Evolutionary conservation across 2,329 filamentous ascomycete species (phyloP).

Genomic region (Cordyceps fumosorosea): DNA sequence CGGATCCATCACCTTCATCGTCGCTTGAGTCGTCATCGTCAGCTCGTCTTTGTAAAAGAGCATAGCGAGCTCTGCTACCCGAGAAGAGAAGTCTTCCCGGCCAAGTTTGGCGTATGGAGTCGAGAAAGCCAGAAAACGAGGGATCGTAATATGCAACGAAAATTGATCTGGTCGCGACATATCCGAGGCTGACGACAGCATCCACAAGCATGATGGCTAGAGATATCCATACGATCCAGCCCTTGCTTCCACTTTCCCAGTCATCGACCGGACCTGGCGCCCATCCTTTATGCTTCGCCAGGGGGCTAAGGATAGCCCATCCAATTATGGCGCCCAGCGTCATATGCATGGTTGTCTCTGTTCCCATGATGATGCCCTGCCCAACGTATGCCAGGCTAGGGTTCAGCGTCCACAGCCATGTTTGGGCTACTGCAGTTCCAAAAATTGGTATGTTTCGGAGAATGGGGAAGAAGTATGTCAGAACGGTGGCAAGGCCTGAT

Average conservation of each 20-base stretch:
- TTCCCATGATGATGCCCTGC: conserved; percentile 98
- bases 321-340: conserved; percentile 80
- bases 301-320: conserved; percentile 83
- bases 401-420: conserved; percentile 94
- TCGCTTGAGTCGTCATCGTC: conserved; percentile 19
- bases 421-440: conserved; percentile 62
- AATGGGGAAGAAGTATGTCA: conserved; percentile 84
- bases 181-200: conserved; percentile 78
- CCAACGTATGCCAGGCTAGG: conserved; percentile 96
- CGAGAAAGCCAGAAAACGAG: neutral
- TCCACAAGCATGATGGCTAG: conserved; percentile 96
- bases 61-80: conserved; percentile 11
- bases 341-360: conserved; percentile 93
- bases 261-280: conserved; percentile 79
- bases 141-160: conserved; percentile 16
- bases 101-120: neutral
- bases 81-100: neutral
- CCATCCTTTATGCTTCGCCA: conserved; percentile 83
- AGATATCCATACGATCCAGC: conserved; percentile 97
- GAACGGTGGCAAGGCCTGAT: conserved; percentile 64
- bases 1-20: conserved; percentile 12
- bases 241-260: conserved; percentile 91
- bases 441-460: conserved; percentile 84
- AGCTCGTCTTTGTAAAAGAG: conserved; percentile 15
- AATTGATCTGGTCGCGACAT: conserved; percentile 62